Evolutionary conservation across 148 eudicot genomes (phyloP).

Genomic region (Arbutus unedo): DNA sequence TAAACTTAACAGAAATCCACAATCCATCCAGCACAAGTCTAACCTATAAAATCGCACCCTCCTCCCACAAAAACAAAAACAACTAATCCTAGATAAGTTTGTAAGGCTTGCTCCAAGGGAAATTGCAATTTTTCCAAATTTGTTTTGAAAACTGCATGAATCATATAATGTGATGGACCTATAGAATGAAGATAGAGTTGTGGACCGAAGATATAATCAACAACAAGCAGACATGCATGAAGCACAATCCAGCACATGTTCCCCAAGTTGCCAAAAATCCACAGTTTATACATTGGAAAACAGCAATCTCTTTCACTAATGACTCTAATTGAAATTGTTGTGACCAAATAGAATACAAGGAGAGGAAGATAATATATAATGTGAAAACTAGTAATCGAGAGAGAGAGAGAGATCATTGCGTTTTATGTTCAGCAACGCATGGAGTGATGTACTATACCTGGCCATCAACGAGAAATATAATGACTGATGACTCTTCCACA

Average conservation of each 20-base stretch:
- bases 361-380: not conserved
- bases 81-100: too few species aligned
- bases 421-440: not conserved
- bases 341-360: not conserved
- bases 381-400: not conserved
- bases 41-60: too few species aligned
- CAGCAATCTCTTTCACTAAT: not conserved
- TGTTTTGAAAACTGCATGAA: not conserved
- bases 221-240: not conserved
- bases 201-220: not conserved
- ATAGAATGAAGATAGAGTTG: not conserved
- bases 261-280: not conserved
- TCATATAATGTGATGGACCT: not conserved
- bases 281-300: not conserved
- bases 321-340: not conserved
- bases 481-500: slow-evolving; percentile 85
- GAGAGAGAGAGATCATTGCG: too few species aligned
- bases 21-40: too few species aligned
- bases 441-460: slow-evolving; percentile 52
- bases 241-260: slow-evolving; percentile 2
- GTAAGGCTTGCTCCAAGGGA: too few species aligned
- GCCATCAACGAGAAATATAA: slow-evolving; percentile 93
- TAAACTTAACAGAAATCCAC: too few species aligned
- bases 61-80: too few species aligned
- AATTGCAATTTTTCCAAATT: too few species aligned